phyloP scores from a whole-genome alignment of 441 rosid genomes.

The Macaranga tanarius region DNA sequence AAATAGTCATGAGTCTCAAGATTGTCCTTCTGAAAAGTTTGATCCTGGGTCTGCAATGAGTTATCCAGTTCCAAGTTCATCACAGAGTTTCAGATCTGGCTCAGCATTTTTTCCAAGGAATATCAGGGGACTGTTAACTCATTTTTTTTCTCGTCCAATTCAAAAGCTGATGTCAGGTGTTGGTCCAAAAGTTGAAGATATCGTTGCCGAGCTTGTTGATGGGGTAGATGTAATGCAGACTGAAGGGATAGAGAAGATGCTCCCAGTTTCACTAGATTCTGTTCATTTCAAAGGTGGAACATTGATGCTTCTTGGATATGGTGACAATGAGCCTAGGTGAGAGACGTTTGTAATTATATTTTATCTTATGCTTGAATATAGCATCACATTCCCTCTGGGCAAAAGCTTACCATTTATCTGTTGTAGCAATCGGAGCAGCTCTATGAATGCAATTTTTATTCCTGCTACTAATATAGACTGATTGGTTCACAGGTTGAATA shows the following conservation, averaged over 20 bases:
- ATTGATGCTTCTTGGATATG: conserved; percentile 81
- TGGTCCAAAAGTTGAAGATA: conserved; percentile 57
- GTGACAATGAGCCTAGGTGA: conserved; percentile 95
- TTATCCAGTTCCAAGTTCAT: conserved; percentile 37
- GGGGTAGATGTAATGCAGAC: conserved; percentile 52
- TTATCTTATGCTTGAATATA: background rate
- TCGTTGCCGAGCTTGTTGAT: conserved; percentile 62
- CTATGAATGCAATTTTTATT: background rate
- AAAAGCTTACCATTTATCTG: conserved; percentile 5
- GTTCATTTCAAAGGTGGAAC: conserved; percentile 91
- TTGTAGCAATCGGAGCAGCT: background rate
- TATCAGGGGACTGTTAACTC: conserved; percentile 37
- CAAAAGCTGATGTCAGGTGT: conserved; percentile 46
- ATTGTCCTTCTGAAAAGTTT: conserved; percentile 36
- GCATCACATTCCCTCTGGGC: conserved; percentile 11
- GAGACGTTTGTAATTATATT: conserved; percentile 14
- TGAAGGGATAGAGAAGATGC: conserved; percentile 62
- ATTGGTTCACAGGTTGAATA: background rate
- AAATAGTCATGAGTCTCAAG: conserved; percentile 33
- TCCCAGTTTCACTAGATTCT: conserved; percentile 91
- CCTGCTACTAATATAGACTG: background rate
- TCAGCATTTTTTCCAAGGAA: conserved; percentile 40
- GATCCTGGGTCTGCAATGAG: conserved; percentile 38
- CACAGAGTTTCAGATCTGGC: conserved; percentile 28
- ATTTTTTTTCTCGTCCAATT: conserved; percentile 39